Conservation (phyloP, 768 basidiomycete species). For the Podaxis pistillaris region DNA sequence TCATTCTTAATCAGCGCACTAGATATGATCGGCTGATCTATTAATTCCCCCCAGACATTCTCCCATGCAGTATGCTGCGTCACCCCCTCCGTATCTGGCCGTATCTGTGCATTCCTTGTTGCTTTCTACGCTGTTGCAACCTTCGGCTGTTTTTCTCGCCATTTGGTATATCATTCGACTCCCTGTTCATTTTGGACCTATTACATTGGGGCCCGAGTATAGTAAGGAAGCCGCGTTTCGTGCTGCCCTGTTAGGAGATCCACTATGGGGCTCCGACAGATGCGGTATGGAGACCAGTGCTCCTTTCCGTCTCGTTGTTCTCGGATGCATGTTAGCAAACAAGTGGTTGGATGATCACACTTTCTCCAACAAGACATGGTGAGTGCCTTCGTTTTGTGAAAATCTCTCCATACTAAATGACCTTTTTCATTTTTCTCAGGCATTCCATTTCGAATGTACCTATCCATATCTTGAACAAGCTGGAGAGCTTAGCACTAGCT, state of each 20-base stretch:
- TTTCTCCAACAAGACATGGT: constrained; percentile 90
- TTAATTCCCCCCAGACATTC: constrained; percentile 14
- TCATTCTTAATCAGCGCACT: constrained; percentile 10
- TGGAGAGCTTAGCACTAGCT: constrained; percentile 71
- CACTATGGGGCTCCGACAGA: constrained; percentile 37
- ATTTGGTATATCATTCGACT: constrained; percentile 82
- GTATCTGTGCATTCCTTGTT: constrained; percentile 68
- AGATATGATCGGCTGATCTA: constrained; percentile 1
- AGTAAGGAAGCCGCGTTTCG: constrained; percentile 65
- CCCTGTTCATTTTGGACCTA: constrained; percentile 63
- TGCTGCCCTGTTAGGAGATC: constrained; percentile 57
- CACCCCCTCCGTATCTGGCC: constrained; percentile 54
- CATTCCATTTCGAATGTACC: constrained; percentile 79
- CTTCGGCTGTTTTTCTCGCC: constrained; percentile 75
- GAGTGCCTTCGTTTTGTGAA: constrained; percentile 23
- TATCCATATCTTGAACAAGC: constrained; percentile 62
- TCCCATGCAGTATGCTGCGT: constrained; percentile 35
- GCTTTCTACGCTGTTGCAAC: constrained; percentile 77
- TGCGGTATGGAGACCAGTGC: constrained; percentile 56
- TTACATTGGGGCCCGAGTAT: constrained; percentile 48
- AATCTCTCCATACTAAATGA: constrained; percentile 11
- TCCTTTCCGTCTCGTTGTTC: constrained; percentile 71
- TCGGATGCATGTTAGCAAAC: constrained; percentile 85
- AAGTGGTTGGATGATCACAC: constrained; percentile 90
- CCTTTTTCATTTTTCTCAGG: constrained; percentile 37